These are phyloP conservation scores for Lanzia echinophila DNA, from an alignment of 2,329 filamentous ascomycete species.

Conservation along the genomic window DNA sequence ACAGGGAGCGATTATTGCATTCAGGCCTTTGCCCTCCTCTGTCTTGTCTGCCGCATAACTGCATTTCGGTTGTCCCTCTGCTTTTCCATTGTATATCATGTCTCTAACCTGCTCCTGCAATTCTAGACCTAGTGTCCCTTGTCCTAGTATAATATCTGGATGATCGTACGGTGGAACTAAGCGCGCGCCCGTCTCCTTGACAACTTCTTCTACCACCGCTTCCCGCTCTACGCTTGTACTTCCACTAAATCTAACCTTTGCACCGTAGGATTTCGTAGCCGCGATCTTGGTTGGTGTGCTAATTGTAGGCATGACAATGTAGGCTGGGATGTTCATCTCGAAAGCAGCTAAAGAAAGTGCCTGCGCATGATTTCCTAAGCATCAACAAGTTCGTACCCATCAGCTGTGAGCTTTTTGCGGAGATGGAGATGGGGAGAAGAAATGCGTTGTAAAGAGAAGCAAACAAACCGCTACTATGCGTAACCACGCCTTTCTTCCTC, in stretches of 20 bases:
- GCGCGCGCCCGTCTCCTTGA: slow-evolving; percentile 64
- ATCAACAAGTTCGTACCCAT: background rate
- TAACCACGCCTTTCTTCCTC: slow-evolving; percentile 66
- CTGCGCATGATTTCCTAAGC: slow-evolving; percentile 83
- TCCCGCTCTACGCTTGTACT: slow-evolving; percentile 76
- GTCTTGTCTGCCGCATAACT: slow-evolving; percentile 3
- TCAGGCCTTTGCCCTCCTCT: slow-evolving; percentile 36
- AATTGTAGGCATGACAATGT: slow-evolving; percentile 91
- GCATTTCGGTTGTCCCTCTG: slow-evolving; percentile 16
- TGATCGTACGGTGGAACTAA: slow-evolving; percentile 90
- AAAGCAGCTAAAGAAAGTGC: slow-evolving; percentile 80
- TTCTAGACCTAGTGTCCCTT: slow-evolving; percentile 85
- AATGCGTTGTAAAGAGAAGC: background rate
- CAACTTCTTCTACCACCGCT: slow-evolving; percentile 62
- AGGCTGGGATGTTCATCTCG: slow-evolving; percentile 65
- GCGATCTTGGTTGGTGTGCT: slow-evolving; percentile 80
- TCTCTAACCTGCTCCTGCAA: slow-evolving; percentile 64
- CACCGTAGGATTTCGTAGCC: slow-evolving; percentile 72
- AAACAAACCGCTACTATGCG: slow-evolving; percentile 73
- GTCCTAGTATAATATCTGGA: slow-evolving; percentile 82
- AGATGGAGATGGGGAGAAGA: background rate
- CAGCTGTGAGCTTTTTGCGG: background rate
- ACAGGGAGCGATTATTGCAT: slow-evolving; percentile 74
- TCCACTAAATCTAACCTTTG: slow-evolving; percentile 73
- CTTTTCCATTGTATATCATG: slow-evolving; percentile 35